Evolutionary conservation across 1,284 basidiomycete species (phyloP).

Genomic region (Ustilago trichophora): DNA sequence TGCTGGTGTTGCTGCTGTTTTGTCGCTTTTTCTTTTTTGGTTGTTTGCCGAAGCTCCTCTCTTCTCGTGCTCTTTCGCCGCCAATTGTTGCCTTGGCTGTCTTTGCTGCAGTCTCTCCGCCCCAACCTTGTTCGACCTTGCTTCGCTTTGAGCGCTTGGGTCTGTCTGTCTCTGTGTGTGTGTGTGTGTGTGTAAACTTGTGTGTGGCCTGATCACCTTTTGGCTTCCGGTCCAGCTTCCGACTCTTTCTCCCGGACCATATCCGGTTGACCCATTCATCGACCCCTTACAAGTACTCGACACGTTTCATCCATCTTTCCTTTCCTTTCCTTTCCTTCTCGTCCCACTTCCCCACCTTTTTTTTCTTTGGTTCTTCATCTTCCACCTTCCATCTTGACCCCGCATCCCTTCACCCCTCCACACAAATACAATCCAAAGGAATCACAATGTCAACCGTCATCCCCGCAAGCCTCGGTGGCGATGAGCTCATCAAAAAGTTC

Average conservation of each 20-base stretch:
- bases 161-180: background rate
- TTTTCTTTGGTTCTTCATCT: background rate
- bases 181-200: too few relatives aligned
- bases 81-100: background rate
- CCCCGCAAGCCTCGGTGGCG: conserved; percentile 37
- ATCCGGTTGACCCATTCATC: conserved; percentile 4
- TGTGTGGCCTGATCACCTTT: background rate
- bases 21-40: too few relatives aligned
- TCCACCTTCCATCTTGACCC: conserved; percentile 36
- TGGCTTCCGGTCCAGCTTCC: conserved; percentile 11
- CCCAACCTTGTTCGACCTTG: too few relatives aligned
- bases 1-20: too few relatives aligned
- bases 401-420: background rate
- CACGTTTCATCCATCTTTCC: background rate
- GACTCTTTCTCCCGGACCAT: conserved; percentile 9
- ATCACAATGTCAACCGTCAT: conserved; percentile 30
- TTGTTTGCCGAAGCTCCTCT: too few relatives aligned
- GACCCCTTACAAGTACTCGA: conserved; percentile 7
- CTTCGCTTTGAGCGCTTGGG: too few relatives aligned
- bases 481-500: conserved; percentile 52
- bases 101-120: background rate
- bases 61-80: conserved; percentile 5
- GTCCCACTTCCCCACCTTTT: too few relatives aligned
- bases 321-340: background rate
- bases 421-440: background rate